These are phyloP conservation scores for Colletotrichum tabaci DNA, from an alignment of 2,329 filamentous ascomycete species.

Conservation along the genomic window DNA sequence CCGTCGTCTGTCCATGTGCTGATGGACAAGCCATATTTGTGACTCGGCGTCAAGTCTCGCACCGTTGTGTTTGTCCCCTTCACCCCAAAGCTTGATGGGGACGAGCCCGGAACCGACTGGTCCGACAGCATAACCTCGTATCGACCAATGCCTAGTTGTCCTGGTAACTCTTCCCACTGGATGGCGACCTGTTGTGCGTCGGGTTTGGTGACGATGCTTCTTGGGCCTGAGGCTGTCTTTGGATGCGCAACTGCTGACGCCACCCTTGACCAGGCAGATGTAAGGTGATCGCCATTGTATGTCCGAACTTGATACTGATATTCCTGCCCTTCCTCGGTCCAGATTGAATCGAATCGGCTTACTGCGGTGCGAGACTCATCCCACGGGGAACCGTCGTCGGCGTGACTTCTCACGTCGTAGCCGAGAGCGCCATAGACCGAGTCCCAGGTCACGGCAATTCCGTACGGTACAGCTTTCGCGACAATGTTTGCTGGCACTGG, in stretches of 20 bases:
- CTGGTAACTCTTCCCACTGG: not conserved
- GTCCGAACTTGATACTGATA: slow-evolving; percentile 40
- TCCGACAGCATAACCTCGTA: slow-evolving; percentile 11
- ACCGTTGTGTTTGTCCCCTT: slow-evolving; percentile 3
- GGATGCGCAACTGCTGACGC: slow-evolving; percentile 4
- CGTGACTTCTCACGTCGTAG: slow-evolving; percentile 37
- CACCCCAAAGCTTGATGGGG: not conserved
- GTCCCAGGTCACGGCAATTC: slow-evolving; percentile 45
- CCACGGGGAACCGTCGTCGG: slow-evolving; percentile 6
- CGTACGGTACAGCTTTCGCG: slow-evolving; percentile 32
- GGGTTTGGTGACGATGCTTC: not conserved
- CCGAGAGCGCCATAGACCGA: slow-evolving; percentile 46
- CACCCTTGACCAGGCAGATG: slow-evolving; percentile 36
- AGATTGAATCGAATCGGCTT: slow-evolving; percentile 18
- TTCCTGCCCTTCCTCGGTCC: slow-evolving; percentile 24
- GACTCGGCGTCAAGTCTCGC: not conserved
- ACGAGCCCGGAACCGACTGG: not conserved
- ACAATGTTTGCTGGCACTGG: slow-evolving; percentile 40
- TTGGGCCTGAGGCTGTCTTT: not conserved
- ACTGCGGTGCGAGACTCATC: not conserved
- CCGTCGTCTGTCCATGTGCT: slow-evolving; percentile 21
- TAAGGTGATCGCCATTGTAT: slow-evolving; percentile 15
- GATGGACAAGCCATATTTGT: slow-evolving; percentile 13
- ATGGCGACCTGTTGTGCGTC: slow-evolving; percentile 24
- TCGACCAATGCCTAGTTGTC: not conserved